Percentiles rank a stretch among this genome's conserved stretches.
These are phyloP conservation scores for Eutrema salsugineum DNA, from an alignment of 441 rosid species.

Conservation along the genomic window DNA sequence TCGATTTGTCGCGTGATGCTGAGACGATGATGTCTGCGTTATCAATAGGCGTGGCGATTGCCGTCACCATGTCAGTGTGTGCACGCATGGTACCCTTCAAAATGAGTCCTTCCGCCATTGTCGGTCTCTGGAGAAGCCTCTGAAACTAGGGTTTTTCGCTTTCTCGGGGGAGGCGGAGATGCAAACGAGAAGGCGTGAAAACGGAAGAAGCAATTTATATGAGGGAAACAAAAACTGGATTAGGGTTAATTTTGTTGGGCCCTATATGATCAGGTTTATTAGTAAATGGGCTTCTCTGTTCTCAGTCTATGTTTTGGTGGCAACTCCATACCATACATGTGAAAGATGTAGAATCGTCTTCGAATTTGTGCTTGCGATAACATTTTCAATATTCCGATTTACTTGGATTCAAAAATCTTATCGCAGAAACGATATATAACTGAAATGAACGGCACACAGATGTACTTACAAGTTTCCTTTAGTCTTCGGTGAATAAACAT, in stretches of 20 bases:
- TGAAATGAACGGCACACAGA: neutral
- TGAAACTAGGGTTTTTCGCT: constrained; percentile 27
- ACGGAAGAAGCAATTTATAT: constrained; percentile 1
- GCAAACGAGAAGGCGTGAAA: neutral
- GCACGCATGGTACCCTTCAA: constrained; percentile 90
- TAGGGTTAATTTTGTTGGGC: constrained; percentile 30
- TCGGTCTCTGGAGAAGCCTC: constrained; percentile 6
- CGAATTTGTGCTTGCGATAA: neutral
- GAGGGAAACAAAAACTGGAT: neutral
- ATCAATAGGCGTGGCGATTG: constrained; percentile 86
- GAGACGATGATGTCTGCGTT: constrained; percentile 88
- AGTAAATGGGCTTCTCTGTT: neutral
- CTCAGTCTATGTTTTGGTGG: neutral
- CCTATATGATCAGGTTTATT: neutral
- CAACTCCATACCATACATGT: no score
- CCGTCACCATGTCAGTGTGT: constrained; percentile 96
- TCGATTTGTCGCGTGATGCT: constrained; percentile 92
- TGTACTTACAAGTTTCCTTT: neutral
- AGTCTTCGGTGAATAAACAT: no score
- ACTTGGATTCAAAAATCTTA: neutral
- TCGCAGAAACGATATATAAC: neutral
- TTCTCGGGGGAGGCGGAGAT: constrained; percentile 24
- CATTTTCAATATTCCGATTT: neutral
- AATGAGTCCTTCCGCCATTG: constrained; percentile 59
- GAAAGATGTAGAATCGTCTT: neutral